Conservation (phyloP, 805 yeast species). For the Cyberlindnera xylosilytica region DNA sequence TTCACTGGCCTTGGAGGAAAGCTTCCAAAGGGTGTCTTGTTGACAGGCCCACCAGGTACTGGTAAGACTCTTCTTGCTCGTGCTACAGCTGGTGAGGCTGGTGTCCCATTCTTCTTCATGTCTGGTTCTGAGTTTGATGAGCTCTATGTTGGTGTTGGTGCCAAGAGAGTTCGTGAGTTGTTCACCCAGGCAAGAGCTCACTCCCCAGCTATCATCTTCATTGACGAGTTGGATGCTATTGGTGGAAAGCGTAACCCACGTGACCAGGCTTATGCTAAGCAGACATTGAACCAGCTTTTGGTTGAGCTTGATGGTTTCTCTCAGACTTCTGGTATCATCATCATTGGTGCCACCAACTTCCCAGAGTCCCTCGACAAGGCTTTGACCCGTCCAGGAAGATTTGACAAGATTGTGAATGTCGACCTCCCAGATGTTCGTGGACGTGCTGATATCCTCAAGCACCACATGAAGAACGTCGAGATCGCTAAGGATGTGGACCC, state of each 20-base stretch:
- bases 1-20: conserved; percentile 97
- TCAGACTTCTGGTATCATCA: conserved; percentile 88
- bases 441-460: conserved; percentile 85
- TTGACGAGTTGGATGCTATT: conserved; percentile 97
- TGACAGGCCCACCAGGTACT: conserved; percentile 99
- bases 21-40: conserved; percentile 92
- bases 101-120: conserved; percentile 98
- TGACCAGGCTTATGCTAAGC: conserved; percentile 98
- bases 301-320: conserved; percentile 96
- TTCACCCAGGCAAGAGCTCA: conserved; percentile 90
- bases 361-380: conserved; percentile 97
- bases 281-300: conserved; percentile 90
- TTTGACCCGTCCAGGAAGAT: conserved; percentile 95
- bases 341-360: conserved; percentile 97
- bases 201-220: conserved; percentile 95
- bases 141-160: conserved; percentile 98
- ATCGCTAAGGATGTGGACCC: conserved; percentile 84
- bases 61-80: conserved; percentile 96
- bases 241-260: conserved; percentile 97
- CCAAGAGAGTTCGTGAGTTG: conserved; percentile 93
- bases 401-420: conserved; percentile 92
- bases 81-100: conserved; percentile 99
- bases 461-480: conserved; percentile 89
- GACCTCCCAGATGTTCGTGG: conserved; percentile 98
- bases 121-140: conserved; percentile 98